Conservation (phyloP, 1,284 basidiomycete species). For the Volvariella surrecta region DNA sequence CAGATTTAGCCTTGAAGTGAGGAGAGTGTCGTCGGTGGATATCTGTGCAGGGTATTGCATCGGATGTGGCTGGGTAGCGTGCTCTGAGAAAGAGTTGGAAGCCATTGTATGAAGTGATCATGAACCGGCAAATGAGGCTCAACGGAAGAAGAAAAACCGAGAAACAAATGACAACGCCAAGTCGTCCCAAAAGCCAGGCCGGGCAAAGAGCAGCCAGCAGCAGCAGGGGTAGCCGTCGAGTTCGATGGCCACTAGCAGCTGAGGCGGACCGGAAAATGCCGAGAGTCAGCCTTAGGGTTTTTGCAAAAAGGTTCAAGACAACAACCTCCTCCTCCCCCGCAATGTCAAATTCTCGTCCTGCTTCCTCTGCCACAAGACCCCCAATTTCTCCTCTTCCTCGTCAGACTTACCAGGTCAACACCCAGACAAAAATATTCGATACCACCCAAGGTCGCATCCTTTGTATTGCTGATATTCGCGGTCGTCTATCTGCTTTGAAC, state of each 20-base stretch:
- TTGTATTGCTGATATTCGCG: slow-evolving; percentile 94
- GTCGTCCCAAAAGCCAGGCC: too few species aligned
- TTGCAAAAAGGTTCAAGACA: too few species aligned
- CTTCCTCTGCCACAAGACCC: slow-evolving; percentile 50
- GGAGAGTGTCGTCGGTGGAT: slow-evolving; percentile 19
- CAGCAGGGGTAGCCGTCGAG: background rate
- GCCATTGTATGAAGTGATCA: slow-evolving; percentile 8
- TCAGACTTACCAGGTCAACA: slow-evolving; percentile 47
- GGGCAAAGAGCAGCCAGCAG: too few species aligned
- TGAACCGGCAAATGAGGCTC: slow-evolving; percentile 6
- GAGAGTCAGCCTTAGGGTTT: background rate
- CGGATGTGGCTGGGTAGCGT: slow-evolving; percentile 6
- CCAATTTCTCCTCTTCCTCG: slow-evolving; percentile 47
- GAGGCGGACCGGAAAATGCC: background rate
- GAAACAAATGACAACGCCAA: too few species aligned
- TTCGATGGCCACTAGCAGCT: background rate
- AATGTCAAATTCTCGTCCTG: slow-evolving; percentile 33
- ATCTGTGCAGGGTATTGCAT: slow-evolving; percentile 13
- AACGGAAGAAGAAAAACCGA: too few species aligned
- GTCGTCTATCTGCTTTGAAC: slow-evolving; percentile 82
- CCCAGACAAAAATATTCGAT: slow-evolving; percentile 72
- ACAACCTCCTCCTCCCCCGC: slow-evolving; percentile 11
- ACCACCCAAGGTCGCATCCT: slow-evolving; percentile 81
- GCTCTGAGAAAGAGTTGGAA: slow-evolving; percentile 11
- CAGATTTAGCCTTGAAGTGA: slow-evolving; percentile 23